Evolutionary conservation across 2,329 filamentous ascomycete species (phyloP), one percentile per base, ranked within the genome.

Genomic region (Chlorencoelia australis): DNA sequence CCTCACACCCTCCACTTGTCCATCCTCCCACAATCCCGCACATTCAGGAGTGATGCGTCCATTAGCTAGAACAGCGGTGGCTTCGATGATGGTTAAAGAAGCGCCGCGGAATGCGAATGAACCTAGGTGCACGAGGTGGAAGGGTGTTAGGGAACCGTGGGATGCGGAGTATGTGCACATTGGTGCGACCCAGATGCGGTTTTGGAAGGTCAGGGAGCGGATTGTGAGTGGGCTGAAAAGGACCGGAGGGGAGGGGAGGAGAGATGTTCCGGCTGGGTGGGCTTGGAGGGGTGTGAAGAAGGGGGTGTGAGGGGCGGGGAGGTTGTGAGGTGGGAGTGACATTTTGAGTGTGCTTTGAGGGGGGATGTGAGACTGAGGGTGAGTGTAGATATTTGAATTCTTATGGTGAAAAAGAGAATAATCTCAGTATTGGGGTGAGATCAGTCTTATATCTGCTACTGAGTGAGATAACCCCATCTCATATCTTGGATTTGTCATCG

Each of bases 211-310:
- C 20, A 66, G 48, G 31, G 58, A 57, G 24, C 65, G 58, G 33
- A 69, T 60, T 30, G 54, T 63, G 25, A 69, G 48, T 3, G 66
- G 65, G 0, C 56, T 58, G 50, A 69, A 68, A 17, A 69, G 50
- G 3, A 50, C 54, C 26, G 56, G 56, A 4, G 55, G 48, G 33
- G 50, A 45, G 7, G 34, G 22, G 4, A 39, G 42, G 4, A 55
- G 35, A 13, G 54, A 52, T 14, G 55, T 48, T 25, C 55, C 57
- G 9, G 46, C 51, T 20, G 50, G 46, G 4, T 51, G 48, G 3
- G 34, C 33, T 44, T 59, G 28, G 7, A 15, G 26, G 7, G 35
- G 34, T 2, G 35, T 25, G n/a, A 10, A 13, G 15, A 22, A 37
- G 7, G 28, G 18, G 30, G 28, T 10, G 13, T 25, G 10, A 13